Conservation (phyloP, 108 stramenopile genomes). For the Aurantiochytrium sp. region DNA sequence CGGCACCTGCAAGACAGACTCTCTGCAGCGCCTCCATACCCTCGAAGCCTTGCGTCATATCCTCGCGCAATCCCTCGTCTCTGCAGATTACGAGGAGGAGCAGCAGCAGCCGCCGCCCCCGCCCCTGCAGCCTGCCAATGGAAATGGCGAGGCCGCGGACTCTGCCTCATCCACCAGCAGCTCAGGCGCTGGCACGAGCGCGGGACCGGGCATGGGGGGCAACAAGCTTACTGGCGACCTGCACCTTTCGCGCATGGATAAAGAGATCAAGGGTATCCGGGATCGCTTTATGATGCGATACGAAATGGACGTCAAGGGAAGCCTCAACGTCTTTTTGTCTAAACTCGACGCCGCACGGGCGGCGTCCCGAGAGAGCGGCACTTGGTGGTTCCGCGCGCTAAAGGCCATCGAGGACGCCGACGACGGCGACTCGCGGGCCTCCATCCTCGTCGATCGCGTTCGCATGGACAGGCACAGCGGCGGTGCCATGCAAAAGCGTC, state of each 20-base stretch:
- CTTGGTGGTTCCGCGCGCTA: background rate
- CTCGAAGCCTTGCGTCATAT: background rate
- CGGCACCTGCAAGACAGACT: background rate
- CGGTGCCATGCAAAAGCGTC: background rate
- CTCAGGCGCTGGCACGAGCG: background rate
- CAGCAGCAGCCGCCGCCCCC: too few relatives aligned
- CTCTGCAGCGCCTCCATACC: conserved; percentile 11
- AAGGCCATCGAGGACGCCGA: background rate
- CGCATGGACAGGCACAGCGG: background rate
- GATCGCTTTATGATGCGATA: background rate
- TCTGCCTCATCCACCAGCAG: too few relatives aligned
- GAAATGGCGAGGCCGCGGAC: too few relatives aligned
- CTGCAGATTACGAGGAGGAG: background rate
- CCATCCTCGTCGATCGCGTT: background rate
- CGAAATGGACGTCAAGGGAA: background rate
- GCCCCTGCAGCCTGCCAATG: too few relatives aligned
- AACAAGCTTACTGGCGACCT: background rate
- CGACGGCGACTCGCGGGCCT: background rate
- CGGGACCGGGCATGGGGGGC: background rate
- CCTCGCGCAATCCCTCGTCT: background rate
- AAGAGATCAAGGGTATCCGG: background rate
- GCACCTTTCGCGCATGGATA: background rate
- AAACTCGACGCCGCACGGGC: background rate
- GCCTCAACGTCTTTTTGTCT: background rate
- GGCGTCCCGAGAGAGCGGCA: background rate